Percentiles rank a stretch among this genome's conserved stretches.
Evolutionary conservation across 768 basidiomycete species (phyloP).

Genomic region (Rhodotorula babjevae): DNA sequence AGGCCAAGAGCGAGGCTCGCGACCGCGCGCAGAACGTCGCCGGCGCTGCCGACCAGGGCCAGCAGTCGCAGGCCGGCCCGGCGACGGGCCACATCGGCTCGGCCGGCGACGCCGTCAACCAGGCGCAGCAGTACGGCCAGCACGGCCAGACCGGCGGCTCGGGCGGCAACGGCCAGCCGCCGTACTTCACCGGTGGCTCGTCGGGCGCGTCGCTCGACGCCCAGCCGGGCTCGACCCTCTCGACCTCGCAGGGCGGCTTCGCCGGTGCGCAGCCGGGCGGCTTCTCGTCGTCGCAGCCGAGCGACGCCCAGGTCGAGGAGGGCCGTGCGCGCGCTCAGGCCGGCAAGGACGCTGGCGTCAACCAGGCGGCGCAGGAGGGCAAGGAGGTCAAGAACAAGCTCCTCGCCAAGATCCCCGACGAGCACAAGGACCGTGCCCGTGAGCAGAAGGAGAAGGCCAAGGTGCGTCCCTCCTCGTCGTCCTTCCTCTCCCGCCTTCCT

Average conservation of each 20-base stretch:
- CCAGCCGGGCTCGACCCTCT: conserved; percentile 20
- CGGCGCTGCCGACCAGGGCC: conserved; percentile 44
- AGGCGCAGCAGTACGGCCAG: background rate
- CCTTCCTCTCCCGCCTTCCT: background rate
- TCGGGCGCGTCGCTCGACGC: background rate
- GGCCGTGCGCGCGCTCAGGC: conserved; percentile 45
- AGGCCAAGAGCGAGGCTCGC: conserved; percentile 22
- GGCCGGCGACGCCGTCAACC: conserved; percentile 17
- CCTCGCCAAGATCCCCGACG: conserved; percentile 61
- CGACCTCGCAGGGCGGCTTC: conserved; percentile 24
- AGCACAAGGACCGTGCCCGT: conserved; percentile 51
- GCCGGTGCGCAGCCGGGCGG: background rate
- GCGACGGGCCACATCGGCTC: conserved; percentile 39
- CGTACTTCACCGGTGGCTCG: conserved; percentile 28
- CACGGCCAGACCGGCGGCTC: background rate
- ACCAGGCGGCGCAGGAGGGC: conserved; percentile 37
- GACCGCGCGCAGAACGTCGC: conserved; percentile 44
- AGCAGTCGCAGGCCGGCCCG: conserved; percentile 32
- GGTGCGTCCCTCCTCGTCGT: background rate
- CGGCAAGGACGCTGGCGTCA: conserved; percentile 43
- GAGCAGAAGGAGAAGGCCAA: conserved; percentile 1
- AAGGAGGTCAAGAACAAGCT: conserved; percentile 45
- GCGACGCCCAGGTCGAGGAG: conserved; percentile 25
- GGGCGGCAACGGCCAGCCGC: conserved; percentile 21
- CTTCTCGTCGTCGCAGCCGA: background rate